Evolutionary conservation across 208 protist genomes (phyloP), one percentile per base, ranked within the genome.

Genomic region (Naegleria lovaniensis): DNA sequence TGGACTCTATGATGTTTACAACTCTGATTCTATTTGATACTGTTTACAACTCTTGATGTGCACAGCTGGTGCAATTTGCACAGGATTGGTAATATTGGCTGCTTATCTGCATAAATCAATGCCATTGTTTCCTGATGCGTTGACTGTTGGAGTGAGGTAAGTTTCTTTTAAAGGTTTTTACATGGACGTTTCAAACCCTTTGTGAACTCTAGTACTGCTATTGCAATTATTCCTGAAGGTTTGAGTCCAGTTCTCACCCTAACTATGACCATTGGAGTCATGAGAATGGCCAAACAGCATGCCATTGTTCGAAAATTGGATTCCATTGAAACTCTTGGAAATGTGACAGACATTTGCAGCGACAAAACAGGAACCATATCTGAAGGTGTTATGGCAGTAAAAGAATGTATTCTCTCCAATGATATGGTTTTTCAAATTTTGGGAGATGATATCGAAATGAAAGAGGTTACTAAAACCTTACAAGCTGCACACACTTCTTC

Each of bases 341-440:
- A 94, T 89, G 94, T 97, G 22, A 97, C 95, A 83, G 96, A 97
- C 91, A 97, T 98, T 92, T 98, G 96, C 92, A 97, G 95, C 52
- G 96, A 98, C 92, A 98, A 98, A 92, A 98, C 96, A 7, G 96
- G 96, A 33, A 98, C 96, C 33, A 94, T 98, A 90, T 97, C 96
- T 58, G 95, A 97, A 91, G 97, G 97, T 92, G 97, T 97, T 91
- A 98, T 98, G 96, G 36, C 33, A 33, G 76, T 55, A 0, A 43
- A 16, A 29, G 36, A 41, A 36, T 91, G 15, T 83, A 67, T 48
- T 48, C 43, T 48, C 43, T 48, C 43, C 43, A 48, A 48, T 48
- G 43, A 48, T 48, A 48, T 48, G 76, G 85, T 75, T 83, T 29
- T 38, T 16, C 22, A 4, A 90, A 88, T 79, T 25, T 51, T 29